Evolutionary conservation across 1,139 yeast genomes (phyloP).

Genomic region (Sugiyamaella xylanicola): DNA sequence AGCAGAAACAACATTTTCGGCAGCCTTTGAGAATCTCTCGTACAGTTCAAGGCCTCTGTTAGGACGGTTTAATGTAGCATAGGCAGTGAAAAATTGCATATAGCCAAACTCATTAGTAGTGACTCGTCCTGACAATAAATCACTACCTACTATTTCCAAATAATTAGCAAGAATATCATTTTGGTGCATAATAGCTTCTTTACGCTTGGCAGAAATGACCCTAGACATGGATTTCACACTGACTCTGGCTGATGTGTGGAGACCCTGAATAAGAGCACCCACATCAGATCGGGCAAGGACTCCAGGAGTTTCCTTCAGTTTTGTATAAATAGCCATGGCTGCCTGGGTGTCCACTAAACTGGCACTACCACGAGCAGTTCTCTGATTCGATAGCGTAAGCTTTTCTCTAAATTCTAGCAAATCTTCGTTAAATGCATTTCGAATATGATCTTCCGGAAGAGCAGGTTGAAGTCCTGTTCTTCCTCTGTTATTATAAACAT

Average conservation of each 20-base stretch:
- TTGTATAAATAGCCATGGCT: conserved; percentile 35
- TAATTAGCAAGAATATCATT: conserved; percentile 43
- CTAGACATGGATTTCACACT: conserved; percentile 25
- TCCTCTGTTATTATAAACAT: background rate
- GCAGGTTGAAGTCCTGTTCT: background rate
- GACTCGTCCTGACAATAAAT: conserved; percentile 49
- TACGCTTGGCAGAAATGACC: conserved; percentile 29
- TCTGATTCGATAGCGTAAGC: conserved; percentile 29
- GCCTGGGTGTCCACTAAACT: conserved; percentile 31
- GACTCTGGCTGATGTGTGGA: conserved; percentile 34
- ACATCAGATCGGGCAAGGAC: conserved; percentile 31
- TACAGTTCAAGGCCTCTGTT: conserved; percentile 58
- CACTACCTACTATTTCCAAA: conserved; percentile 39
- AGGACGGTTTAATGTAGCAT: conserved; percentile 54
- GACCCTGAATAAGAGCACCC: conserved; percentile 35
- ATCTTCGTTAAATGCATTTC: conserved; percentile 22
- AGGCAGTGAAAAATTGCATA: conserved; percentile 60
- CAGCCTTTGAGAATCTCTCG: conserved; percentile 35
- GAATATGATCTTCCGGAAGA: conserved; percentile 18
- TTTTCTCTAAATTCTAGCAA: conserved; percentile 23
- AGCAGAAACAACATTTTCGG: conserved; percentile 26
- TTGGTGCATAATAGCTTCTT: conserved; percentile 22
- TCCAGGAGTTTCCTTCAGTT: conserved; percentile 29
- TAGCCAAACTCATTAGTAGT: conserved; percentile 54
- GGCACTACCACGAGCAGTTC: conserved; percentile 27